Evolutionary conservation across 768 basidiomycete genomes (phyloP), one percentile per base, ranked within the genome.

Genomic region (Tulasnella sp.): DNA sequence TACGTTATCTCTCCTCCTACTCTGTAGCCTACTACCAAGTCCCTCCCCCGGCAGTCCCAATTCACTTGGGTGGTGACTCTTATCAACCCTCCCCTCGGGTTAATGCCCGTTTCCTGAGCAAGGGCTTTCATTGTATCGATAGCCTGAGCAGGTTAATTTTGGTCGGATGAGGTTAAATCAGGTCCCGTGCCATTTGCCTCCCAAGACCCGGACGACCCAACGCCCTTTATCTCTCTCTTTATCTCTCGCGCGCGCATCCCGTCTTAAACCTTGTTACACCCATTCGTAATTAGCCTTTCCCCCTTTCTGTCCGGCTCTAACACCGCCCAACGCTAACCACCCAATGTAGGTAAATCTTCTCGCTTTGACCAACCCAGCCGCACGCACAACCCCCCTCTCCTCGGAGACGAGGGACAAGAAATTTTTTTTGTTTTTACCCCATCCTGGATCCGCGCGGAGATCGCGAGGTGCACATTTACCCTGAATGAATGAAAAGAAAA

Each of bases 101-200:
- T 52, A 52, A 52, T 52, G 1, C 52, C 52, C 52, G 52, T 10
- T n/a, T n/a, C 21, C 52, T 24, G 52, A 24, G 52, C n/a, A 52
- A n/a, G n/a, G 24, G 52, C n/a, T 21, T 52, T n/a, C n/a, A 24
- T 52, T 52, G 52, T 52, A 52, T 14, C 8, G 24, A 24, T n/a
- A 52, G 10, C 52, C 52, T 52, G 52, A 52, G 52, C n/a, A 10
- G 52, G 52, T 52, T 52, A 24, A 52, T 68, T 68, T 31, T 36
- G 12, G 62, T 68, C 62, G 36, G 62, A 34, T 31, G 31, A 68
- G 62, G 62, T 27, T 68, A 68, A 68, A 68, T 68, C 62, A 68
- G 62, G 62, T 68, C 62, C 62, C 62, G 31, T 68, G 62, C 36
- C 62, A 68, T 36, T 68, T 52, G n/a, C 52, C 52, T 52, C n/a